Percentiles rank a stretch among this genome's conserved stretches.
Conservation (phyloP, 2,329 filamentous ascomycete species). For the Gliomastix tumulicola region DNA sequence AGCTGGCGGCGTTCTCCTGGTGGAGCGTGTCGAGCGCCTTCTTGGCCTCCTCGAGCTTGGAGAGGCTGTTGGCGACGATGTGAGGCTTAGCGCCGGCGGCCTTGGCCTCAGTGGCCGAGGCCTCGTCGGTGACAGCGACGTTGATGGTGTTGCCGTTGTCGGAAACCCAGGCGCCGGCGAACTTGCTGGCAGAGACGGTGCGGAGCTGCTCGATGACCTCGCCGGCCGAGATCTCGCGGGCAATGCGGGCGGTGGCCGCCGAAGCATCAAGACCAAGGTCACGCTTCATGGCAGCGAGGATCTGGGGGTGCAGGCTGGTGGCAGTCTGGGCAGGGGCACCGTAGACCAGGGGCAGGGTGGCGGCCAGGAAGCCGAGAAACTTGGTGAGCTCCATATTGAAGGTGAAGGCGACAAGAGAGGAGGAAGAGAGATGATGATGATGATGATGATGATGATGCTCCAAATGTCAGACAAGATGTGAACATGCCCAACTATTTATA, state of each 20-base stretch:
- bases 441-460: no score
- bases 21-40: conserved; percentile 30
- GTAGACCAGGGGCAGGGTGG: conserved; percentile 28
- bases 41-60: conserved; percentile 32
- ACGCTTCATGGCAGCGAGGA: conserved; percentile 34
- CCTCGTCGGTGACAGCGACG: conserved; percentile 26
- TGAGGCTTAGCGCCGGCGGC: conserved; percentile 10
- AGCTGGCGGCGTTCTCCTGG: conserved; percentile 18
- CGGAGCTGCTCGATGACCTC: conserved; percentile 26
- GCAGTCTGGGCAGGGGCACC: conserved; percentile 26
- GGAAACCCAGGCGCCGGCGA: conserved; percentile 29
- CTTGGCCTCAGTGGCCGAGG: conserved; percentile 22
- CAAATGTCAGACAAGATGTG: no score
- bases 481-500: no score
- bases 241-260: conserved; percentile 27
- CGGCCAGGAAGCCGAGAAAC: conserved; percentile 28
- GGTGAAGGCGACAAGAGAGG: no score
- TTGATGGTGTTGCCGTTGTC: conserved; percentile 23
- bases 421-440: no score
- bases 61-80: conserved; percentile 20
- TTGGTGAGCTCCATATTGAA: conserved; percentile 30
- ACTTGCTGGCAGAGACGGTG: conserved; percentile 20
- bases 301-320: conserved; percentile 27
- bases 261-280: conserved; percentile 29
- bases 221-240: conserved; percentile 23